Evolutionary conservation across 2,329 filamentous ascomycete genomes (phyloP), one percentile per base, ranked within the genome.

Genomic region (Metarhizium anisopliae): DNA sequence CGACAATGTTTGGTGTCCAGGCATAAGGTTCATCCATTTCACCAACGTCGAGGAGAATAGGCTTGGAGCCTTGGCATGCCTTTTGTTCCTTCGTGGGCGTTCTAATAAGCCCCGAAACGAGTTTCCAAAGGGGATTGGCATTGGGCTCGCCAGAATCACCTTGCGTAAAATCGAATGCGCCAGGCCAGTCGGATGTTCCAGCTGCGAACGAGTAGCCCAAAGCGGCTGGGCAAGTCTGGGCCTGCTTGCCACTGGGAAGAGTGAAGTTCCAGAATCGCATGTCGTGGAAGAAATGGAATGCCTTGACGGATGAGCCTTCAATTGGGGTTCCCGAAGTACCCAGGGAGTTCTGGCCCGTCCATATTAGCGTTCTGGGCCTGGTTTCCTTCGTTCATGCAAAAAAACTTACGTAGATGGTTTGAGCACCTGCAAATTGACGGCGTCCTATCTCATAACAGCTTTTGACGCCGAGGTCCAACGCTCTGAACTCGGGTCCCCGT

Each of bases 121-220:
- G 74, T 29, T 77, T 76, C 93, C 93, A 96, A 4, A 96, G 72
- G 0, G 90, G 90, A 61, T 86, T 89, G 50, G 68, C 68, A 25
- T 80, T 81, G 45, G 90, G 86, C n/a, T 82, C 77, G 36, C 85
- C 85, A 0, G 84, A 82, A 60, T 89, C 82, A 61, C 91, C 92
- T 67, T 97, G 93, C 1, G 89, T 94, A 68, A 97, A 96, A 70
- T 97, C 93, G 64, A 96, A 95, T 0, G 84, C 85, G 0, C 93
- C 93, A 0, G 93, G 92, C 6, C 93, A 90, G 68, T 97, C 93
- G 0, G 90, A 89, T 0, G 93, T 97, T 11, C 93, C 93, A 1
- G 89, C 93, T 0, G 93, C 93, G 67, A 97, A 97, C 0, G 89
- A 92, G 67, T 94, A 95, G 6, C 93, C 93, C 58, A 97, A 74